phyloP scores from a whole-genome alignment of 2,329 filamentous ascomycete species.

The Fusarium falciforme region DNA sequence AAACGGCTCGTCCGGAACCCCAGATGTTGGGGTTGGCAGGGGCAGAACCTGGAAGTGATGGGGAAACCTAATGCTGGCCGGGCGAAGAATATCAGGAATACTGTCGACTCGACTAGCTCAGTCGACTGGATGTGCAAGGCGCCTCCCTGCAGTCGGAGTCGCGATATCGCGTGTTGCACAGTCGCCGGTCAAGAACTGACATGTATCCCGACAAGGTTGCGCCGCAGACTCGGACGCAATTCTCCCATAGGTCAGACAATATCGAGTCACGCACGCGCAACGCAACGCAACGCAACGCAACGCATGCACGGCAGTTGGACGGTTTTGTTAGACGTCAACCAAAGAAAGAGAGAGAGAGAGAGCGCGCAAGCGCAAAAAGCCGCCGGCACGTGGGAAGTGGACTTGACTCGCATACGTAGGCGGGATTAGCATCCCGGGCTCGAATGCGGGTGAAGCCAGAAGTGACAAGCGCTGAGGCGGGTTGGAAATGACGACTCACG shows the following conservation, averaged over 20 bases:
- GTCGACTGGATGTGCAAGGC: constrained; percentile 8
- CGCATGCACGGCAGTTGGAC: constrained; percentile 3
- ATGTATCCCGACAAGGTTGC: not conserved
- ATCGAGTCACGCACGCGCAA: not conserved
- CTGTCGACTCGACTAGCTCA: not conserved
- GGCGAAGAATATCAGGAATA: not conserved
- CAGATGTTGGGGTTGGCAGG: not conserved
- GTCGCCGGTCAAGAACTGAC: not conserved
- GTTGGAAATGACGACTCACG: constrained; percentile 1
- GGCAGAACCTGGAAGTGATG: not conserved
- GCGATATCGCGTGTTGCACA: constrained; percentile 2
- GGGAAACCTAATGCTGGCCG: constrained; percentile 2
- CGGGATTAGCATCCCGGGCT: constrained; percentile 1
- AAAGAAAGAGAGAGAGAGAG: not conserved
- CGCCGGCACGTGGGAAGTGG: constrained; percentile 14
- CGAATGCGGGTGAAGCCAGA: constrained; percentile 18
- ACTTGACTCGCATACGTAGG: not conserved
- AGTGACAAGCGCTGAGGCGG: constrained; percentile 3
- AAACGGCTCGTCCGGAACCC: constrained; percentile 16
- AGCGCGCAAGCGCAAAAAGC: not conserved
- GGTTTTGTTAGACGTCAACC: not conserved
- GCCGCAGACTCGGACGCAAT: constrained; percentile 7
- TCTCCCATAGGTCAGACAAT: constrained; percentile 11
- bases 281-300: not conserved
- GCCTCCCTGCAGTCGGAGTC: not conserved